Base-by-base conservation (phyloP, 805 yeast species). In the Wickerhamiella bombiphila region DNA sequence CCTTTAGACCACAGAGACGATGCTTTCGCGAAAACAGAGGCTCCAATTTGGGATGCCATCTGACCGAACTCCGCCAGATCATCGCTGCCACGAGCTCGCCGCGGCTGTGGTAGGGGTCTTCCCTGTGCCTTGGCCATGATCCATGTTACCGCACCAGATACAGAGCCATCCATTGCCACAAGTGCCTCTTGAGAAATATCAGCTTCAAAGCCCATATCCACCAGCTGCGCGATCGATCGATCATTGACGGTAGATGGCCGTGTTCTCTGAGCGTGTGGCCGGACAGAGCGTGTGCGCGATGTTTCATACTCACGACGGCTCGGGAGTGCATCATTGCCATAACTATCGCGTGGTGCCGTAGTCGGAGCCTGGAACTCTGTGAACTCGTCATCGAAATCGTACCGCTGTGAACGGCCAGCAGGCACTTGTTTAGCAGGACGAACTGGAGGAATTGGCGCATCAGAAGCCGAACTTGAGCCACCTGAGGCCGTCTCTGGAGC, bases 141-240 rank as follows among this genome's bases (percentile, higher is more conserved):
- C 45, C 59, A 69, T 35, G 73, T 71, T 16, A 80, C 77, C 22
- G 93, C 85, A 18, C 61, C 66, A 40, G 76, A 70, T 6, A 80
- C 61, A 46, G 78, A 71, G 4, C 65, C 52, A 0, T 85, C 81
- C 24, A 59, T 50, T 1, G 62, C 57, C 5, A 57, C 65, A 26
- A 82, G 61, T 0, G 93, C 93, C 2, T 59, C 57, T 19, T 64
- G 66, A 3, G 91, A 74, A 37, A 65, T 69, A 2, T 71, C 74
- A 1, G 69, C 59, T 1, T 76, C 56, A 49, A 82, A 82, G 2
- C 94, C 94, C 73, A 82, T 82, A 42, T 81, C 91, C 2, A 80
- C 57, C 31, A 81, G 61, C 46, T 74, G 80, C 0, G 88, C 88
- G 14, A 80, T 52, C 1, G 72, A 64, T 21, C 44, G 42, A 37